phyloP scores from a whole-genome alignment of 345 rosid species.

The Erysimum cheiranthoides region DNA sequence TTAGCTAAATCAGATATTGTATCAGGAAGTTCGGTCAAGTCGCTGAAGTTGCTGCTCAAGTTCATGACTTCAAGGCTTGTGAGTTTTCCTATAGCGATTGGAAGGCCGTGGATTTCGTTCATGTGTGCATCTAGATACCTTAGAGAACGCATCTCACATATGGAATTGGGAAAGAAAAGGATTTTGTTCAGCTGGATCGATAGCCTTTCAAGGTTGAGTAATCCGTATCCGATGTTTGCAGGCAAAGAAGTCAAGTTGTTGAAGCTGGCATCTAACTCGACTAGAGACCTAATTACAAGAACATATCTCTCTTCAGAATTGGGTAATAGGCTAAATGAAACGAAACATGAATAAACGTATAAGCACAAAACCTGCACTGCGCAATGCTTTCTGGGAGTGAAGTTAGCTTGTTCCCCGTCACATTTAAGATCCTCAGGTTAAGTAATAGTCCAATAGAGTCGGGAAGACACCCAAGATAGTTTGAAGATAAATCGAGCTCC shows the following conservation, averaged over 20 bases:
- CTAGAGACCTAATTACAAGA: constrained; percentile 49
- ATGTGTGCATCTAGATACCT: constrained; percentile 83
- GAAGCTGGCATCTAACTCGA: constrained; percentile 86
- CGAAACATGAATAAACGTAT: neutral
- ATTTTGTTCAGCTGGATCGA: constrained; percentile 79
- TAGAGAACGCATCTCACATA: constrained; percentile 81
- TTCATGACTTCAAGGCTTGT: constrained; percentile 77
- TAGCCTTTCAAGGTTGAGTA: constrained; percentile 72
- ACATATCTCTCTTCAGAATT: constrained; percentile 20
- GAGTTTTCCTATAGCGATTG: constrained; percentile 75
- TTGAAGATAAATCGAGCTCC: constrained; percentile 76
- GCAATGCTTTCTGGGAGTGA: constrained; percentile 83
- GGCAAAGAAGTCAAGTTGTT: constrained; percentile 78
- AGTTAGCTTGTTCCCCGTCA: constrained; percentile 76
- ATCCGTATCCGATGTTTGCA: constrained; percentile 72
- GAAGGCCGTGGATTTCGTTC: constrained; percentile 86
- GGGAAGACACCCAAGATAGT: constrained; percentile 62
- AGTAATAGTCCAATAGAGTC: constrained; percentile 78
- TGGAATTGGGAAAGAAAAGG: constrained; percentile 66
- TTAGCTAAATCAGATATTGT: constrained; percentile 71
- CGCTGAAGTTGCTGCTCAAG: constrained; percentile 83
- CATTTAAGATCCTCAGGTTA: constrained; percentile 68
- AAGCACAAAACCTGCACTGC: constrained; percentile 42
- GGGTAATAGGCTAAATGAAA: neutral
- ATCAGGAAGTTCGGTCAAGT: constrained; percentile 76